phyloP scores from a whole-genome alignment of 225 moss, liverwort and hornwort species.

The Pleurozium schreberi region DNA sequence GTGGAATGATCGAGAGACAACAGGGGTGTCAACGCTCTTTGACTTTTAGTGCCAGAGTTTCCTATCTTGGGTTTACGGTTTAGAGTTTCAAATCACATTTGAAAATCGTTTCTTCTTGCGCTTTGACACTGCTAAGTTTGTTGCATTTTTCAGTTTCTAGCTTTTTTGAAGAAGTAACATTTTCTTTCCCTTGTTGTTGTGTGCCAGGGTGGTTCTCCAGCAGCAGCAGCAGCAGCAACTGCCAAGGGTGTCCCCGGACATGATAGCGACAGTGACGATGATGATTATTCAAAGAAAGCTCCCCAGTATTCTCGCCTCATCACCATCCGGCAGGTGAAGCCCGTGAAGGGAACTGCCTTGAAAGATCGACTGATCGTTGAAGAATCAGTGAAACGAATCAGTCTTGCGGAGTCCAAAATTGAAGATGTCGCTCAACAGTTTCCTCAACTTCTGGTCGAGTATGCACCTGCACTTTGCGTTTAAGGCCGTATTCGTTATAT shows the following conservation, averaged over 20 bases:
- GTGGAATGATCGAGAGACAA: background rate
- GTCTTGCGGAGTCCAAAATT: conserved; percentile 71
- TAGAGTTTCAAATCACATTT: background rate
- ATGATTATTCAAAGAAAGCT: conserved; percentile 19
- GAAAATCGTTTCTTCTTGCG: background rate
- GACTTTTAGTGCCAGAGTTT: background rate
- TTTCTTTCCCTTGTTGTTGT: background rate
- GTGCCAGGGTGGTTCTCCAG: background rate
- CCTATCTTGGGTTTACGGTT: background rate
- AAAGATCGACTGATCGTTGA: conserved; percentile 36
- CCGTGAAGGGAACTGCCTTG: conserved; percentile 44
- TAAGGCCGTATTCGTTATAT: too few relatives aligned
- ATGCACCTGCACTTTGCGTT: background rate
- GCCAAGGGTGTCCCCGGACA: background rate
- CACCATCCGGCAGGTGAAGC: conserved; percentile 77
- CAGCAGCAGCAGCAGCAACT: background rate
- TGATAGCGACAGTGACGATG: conserved; percentile 9
- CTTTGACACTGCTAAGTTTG: background rate
- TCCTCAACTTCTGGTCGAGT: conserved; percentile 57
- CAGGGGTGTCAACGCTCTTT: background rate
- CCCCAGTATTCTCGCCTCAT: conserved; percentile 59
- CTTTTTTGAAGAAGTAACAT: background rate
- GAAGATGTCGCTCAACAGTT: conserved; percentile 53
- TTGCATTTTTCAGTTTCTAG: background rate
- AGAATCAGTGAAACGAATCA: conserved; percentile 65